Percentiles rank a stretch among this genome's conserved stretches.
Evolutionary conservation across 2,329 filamentous ascomycete genomes (phyloP).

Genomic region (Botryotinia globosa): DNA sequence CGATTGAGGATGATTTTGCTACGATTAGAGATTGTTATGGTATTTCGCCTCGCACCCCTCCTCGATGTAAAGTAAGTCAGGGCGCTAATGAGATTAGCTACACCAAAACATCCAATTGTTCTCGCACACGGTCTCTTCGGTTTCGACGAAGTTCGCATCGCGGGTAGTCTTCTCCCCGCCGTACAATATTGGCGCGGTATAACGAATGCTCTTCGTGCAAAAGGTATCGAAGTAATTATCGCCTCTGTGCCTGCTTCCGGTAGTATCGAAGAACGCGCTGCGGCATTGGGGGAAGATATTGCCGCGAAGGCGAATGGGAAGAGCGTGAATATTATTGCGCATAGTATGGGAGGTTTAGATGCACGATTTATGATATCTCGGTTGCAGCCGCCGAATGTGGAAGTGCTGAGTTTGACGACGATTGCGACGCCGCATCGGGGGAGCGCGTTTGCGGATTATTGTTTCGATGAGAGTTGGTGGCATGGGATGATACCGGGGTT

Average conservation of each 20-base stretch:
- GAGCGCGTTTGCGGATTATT: constrained; percentile 51
- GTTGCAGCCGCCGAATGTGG: constrained; percentile 46
- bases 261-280: constrained; percentile 59
- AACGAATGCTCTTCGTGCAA: constrained; percentile 52
- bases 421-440: constrained; percentile 42
- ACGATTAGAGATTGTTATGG: constrained; percentile 56
- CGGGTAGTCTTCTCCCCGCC: constrained; percentile 49
- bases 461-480: constrained; percentile 50
- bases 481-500: constrained; percentile 51
- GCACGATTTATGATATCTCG: constrained; percentile 63
- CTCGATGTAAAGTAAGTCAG: background rate
- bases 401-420: constrained; percentile 44
- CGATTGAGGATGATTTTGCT: constrained; percentile 61
- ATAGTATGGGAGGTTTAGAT: constrained; percentile 66
- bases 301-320: constrained; percentile 44
- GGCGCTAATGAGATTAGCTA: constrained; percentile 36
- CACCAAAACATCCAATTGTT: constrained; percentile 60
- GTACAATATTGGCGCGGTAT: constrained; percentile 67
- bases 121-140: constrained; percentile 64
- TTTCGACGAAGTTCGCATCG: constrained; percentile 56
- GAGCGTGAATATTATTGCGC: constrained; percentile 74
- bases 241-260: constrained; percentile 60
- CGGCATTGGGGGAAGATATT: constrained; percentile 55
- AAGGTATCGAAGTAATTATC: constrained; percentile 55
- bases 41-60: constrained; percentile 30